Conservation (phyloP, 2,329 filamentous ascomycete genomes). For the Nemania serpens region DNA sequence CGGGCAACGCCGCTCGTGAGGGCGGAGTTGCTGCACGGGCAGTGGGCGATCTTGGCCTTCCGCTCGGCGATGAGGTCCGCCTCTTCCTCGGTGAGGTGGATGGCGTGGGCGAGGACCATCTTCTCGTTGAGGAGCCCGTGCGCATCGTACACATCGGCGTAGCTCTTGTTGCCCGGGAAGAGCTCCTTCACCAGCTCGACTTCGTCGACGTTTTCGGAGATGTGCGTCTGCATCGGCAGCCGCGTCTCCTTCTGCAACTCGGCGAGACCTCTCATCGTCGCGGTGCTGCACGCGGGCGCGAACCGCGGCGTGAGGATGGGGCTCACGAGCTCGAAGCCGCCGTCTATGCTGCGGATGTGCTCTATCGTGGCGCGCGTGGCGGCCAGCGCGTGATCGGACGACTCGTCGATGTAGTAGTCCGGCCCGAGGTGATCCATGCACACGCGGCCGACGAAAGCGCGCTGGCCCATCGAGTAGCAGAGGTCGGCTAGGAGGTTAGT, state of each 20-base stretch:
- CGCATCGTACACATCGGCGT: constrained; percentile 79
- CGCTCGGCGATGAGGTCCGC: constrained; percentile 64
- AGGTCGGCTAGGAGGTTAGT: constrained; percentile 92
- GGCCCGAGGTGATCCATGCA: constrained; percentile 88
- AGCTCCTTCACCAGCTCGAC: constrained; percentile 69
- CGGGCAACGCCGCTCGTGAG: constrained; percentile 79
- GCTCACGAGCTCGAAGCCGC: constrained; percentile 64
- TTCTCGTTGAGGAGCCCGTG: constrained; percentile 69
- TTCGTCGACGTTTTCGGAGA: constrained; percentile 82
- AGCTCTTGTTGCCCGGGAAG: constrained; percentile 68
- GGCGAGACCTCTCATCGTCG: constrained; percentile 67
- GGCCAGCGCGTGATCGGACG: constrained; percentile 58
- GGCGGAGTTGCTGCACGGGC: constrained; percentile 83
- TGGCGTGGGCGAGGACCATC: constrained; percentile 84
- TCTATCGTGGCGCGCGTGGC: constrained; percentile 64
- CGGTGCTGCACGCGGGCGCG: constrained; percentile 64
- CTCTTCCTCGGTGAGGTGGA: constrained; percentile 75
- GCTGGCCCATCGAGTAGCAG: constrained; percentile 78
- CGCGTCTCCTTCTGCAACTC: constrained; percentile 63
- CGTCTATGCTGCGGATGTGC: constrained; percentile 72
- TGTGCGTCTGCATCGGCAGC: constrained; percentile 83
- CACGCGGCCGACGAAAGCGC: constrained; percentile 89
- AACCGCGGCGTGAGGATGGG: constrained; percentile 81
- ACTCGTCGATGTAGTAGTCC: constrained; percentile 78
- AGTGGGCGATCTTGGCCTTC: constrained; percentile 76